Conservation (phyloP, 1,284 basidiomycete genomes). For the Afroboletus lepidellus region DNA sequence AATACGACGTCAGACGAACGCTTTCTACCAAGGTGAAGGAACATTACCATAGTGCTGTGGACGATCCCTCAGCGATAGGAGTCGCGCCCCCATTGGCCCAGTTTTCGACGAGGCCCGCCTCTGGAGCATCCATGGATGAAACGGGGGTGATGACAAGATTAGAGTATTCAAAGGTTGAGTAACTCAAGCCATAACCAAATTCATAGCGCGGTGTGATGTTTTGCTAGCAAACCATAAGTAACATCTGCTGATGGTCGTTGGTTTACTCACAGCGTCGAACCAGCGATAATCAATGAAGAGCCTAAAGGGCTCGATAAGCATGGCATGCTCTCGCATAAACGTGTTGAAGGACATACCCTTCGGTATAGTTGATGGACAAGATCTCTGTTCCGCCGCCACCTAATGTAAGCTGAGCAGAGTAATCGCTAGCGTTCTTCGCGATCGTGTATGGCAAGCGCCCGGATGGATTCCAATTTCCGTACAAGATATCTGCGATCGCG, state of each 20-base stretch:
- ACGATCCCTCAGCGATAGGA: slow-evolving; percentile 32
- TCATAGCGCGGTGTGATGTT: slow-evolving; percentile 57
- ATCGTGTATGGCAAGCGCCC: slow-evolving; percentile 61
- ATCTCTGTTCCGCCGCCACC: slow-evolving; percentile 27
- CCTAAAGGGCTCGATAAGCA: slow-evolving; percentile 24
- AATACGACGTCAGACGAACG: not conserved
- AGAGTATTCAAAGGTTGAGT: slow-evolving; percentile 75
- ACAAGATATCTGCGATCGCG: slow-evolving; percentile 42
- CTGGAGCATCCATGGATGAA: slow-evolving; percentile 30
- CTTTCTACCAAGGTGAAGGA: slow-evolving; percentile 2
- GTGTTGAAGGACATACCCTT: slow-evolving; percentile 35
- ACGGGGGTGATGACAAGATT: slow-evolving; percentile 48
- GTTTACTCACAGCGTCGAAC: slow-evolving; percentile 41
- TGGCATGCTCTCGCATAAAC: not conserved
- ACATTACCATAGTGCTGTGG: slow-evolving; percentile 31
- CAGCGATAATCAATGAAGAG: slow-evolving; percentile 60
- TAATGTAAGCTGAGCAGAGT: slow-evolving; percentile 34
- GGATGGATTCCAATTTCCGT: slow-evolving; percentile 51
- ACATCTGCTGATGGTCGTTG: not conserved
- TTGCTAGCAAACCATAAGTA: slow-evolving; percentile 17
- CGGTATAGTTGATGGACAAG: slow-evolving; percentile 37
- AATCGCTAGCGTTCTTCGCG: slow-evolving; percentile 41
- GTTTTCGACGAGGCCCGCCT: slow-evolving; percentile 41
- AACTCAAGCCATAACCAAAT: slow-evolving; percentile 70
- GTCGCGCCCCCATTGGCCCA: slow-evolving; percentile 56